Percentiles rank a stretch among this genome's conserved stretches.
These are phyloP conservation scores for Arabidopsis arenosa DNA, from an alignment of 345 rosid genomes.

Conservation along the genomic window DNA sequence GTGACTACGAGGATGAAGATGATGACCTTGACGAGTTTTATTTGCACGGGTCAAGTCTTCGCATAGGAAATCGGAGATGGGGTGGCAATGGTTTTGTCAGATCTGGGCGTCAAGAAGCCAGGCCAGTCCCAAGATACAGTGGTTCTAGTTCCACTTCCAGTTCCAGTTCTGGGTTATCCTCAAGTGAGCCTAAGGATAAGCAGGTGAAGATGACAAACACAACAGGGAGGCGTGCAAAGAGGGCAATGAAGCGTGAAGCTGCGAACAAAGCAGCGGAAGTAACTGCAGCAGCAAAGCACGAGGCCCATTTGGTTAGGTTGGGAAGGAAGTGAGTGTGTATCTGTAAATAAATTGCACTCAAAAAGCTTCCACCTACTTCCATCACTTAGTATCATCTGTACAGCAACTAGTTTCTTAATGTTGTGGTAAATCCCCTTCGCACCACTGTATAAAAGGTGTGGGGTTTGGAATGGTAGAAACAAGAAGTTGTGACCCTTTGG, in stretches of 20 bases:
- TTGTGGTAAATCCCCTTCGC: slow-evolving; percentile 20
- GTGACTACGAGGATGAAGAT: slow-evolving; percentile 56
- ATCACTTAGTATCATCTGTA: slow-evolving; percentile 32
- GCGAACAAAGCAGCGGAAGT: slow-evolving; percentile 73
- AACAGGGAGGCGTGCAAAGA: slow-evolving; percentile 85
- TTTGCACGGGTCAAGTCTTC: slow-evolving; percentile 52
- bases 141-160: slow-evolving; percentile 41
- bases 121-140: slow-evolving; percentile 61
- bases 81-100: slow-evolving; percentile 92
- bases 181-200: slow-evolving; percentile 65
- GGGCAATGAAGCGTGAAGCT: slow-evolving; percentile 93
- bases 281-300: slow-evolving; percentile 60
- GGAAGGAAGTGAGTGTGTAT: slow-evolving; percentile 45
- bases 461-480: slow-evolving; percentile 25
- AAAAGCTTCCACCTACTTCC: slow-evolving; percentile 7
- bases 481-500: slow-evolving; percentile 4
- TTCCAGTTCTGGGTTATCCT: slow-evolving; percentile 39
- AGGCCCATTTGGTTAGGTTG: slow-evolving; percentile 50
- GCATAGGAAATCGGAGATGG: slow-evolving; percentile 92
- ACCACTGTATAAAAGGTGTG: slow-evolving; percentile 11
- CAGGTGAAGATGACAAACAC: slow-evolving; percentile 37
- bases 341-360: slow-evolving; percentile 29
- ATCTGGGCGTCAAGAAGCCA: slow-evolving; percentile 88
- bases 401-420: slow-evolving; percentile 30
- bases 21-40: slow-evolving; percentile 73